phyloP scores from a whole-genome alignment of 2,329 filamentous ascomycete species.

The Fusarium sp. region DNA sequence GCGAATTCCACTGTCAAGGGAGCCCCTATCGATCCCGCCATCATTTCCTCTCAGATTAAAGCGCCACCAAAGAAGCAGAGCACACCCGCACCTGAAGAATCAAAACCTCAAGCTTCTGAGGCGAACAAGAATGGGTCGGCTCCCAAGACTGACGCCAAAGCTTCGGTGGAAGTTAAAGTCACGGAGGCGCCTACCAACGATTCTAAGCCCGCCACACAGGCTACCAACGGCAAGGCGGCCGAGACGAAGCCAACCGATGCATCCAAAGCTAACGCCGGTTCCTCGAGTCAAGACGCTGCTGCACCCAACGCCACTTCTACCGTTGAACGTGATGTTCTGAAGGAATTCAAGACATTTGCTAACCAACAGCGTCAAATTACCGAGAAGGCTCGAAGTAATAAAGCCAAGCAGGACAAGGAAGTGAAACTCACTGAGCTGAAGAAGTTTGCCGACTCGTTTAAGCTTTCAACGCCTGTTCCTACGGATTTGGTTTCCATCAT shows the following conservation, averaged over 20 bases:
- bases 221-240: slow-evolving; percentile 49
- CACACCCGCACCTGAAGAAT: slow-evolving; percentile 41
- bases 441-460: slow-evolving; percentile 95
- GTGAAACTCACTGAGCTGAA: slow-evolving; percentile 93
- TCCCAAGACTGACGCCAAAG: slow-evolving; percentile 47
- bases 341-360: slow-evolving; percentile 73
- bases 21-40: slow-evolving; percentile 85
- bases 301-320: slow-evolving; percentile 67
- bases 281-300: slow-evolving; percentile 56
- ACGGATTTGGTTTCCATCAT: slow-evolving; percentile 93
- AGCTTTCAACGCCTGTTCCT: slow-evolving; percentile 91
- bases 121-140: slow-evolving; percentile 47
- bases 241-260: slow-evolving; percentile 48
- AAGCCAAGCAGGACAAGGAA: slow-evolving; percentile 81
- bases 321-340: slow-evolving; percentile 70
- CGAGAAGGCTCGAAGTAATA: slow-evolving; percentile 67
- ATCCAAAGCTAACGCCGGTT: slow-evolving; percentile 47
- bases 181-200: slow-evolving; percentile 37
- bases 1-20: slow-evolving; percentile 78
- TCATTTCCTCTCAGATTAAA: slow-evolving; percentile 86
- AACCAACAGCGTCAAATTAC: slow-evolving; percentile 65
- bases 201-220: slow-evolving; percentile 51
- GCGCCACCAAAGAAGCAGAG: slow-evolving; percentile 54
- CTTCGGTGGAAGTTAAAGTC: slow-evolving; percentile 46
- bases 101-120: slow-evolving; percentile 43